Evolutionary conservation across 805 yeast species (phyloP), one percentile per base, ranked within the genome.

Genomic region (Cyberlindnera mississippiensis): DNA sequence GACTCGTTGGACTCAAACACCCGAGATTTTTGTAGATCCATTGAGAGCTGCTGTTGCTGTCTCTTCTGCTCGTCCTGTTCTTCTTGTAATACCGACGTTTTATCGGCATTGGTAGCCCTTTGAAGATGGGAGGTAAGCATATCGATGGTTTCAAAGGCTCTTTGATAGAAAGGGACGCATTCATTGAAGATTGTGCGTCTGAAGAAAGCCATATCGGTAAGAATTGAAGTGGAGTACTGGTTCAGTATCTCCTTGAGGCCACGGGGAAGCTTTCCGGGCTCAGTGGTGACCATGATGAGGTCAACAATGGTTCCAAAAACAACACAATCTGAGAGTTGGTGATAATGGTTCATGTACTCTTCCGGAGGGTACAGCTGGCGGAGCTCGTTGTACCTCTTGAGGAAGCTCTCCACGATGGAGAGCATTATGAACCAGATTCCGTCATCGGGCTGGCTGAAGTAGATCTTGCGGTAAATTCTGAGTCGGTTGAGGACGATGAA

Each of bases 321-420:
- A 11, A 48, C 22, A 20, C 41, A 42, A 10, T 49, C 51, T 10
- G 51, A 33, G 4, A 52, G 33, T 17, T 45, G 53, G 2, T 38
- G 27, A 22, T 50, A 52, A 16, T 40, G 45, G 28, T 35, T 39
- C 11, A 35, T 9, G 27, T 45, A 33, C 16, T 49, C 51, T n/a
- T 39, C 44, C 3, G 44, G 41, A 3, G 50, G 52, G 33, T 47
- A 51, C 12, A 48, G 17, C 18, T 34, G 40, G 12, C 47, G 37
- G 13, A 52, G 31, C 16, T 49, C 47, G 18, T 38, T 44, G 35
- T 54, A 52, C 22, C 44, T 42, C 22, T 48, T 51, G 18, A 54
- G 28, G 34, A 51, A 54, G 22, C 50, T 45, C 24, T 52, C 54
- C 2, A 49, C 39, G 7, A 52, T 52, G 10, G 58, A 54, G n/a